Percentiles rank a stretch among this genome's conserved stretches.
Conservation (phyloP, 2,329 filamentous ascomycete genomes). For the Penicillium sp. region DNA sequence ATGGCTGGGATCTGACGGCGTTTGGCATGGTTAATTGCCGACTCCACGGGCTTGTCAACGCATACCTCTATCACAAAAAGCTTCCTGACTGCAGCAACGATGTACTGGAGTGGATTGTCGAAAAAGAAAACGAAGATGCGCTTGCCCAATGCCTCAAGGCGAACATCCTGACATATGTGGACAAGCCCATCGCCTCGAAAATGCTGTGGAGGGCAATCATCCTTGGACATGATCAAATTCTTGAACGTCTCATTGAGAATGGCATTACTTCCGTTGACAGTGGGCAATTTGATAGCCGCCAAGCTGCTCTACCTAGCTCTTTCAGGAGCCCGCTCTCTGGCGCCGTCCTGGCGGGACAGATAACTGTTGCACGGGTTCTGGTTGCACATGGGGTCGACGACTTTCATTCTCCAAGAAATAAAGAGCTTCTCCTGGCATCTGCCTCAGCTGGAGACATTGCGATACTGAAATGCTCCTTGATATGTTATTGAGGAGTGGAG, state of each 20-base stretch:
- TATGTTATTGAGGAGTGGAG: not conserved
- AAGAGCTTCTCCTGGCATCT: no score
- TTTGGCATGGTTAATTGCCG: not conserved
- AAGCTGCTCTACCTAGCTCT: no score
- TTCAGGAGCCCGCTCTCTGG: no score
- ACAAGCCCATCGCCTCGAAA: not conserved
- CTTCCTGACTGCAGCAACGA: not conserved
- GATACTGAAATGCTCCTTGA: not conserved
- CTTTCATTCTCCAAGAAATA: no score
- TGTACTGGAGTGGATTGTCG: not conserved
- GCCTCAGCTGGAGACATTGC: no score
- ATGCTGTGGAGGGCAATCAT: not conserved
- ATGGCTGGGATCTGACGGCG: constrained; percentile 1
- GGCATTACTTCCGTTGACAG: not conserved
- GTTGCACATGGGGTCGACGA: no score
- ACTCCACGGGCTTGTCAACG: not conserved
- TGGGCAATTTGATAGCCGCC: no score
- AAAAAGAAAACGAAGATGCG: not conserved
- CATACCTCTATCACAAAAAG: not conserved
- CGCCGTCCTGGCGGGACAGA: no score
- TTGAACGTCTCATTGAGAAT: not conserved
- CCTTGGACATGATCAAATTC: not conserved
- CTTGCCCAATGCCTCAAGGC: not conserved
- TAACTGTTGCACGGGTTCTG: no score
- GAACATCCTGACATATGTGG: not conserved